A percentile compares a stretch with the other conserved stretches of the same genome.
Conservation (phyloP, 1,139 yeast genomes). For the Arxiozyma bovina region DNA sequence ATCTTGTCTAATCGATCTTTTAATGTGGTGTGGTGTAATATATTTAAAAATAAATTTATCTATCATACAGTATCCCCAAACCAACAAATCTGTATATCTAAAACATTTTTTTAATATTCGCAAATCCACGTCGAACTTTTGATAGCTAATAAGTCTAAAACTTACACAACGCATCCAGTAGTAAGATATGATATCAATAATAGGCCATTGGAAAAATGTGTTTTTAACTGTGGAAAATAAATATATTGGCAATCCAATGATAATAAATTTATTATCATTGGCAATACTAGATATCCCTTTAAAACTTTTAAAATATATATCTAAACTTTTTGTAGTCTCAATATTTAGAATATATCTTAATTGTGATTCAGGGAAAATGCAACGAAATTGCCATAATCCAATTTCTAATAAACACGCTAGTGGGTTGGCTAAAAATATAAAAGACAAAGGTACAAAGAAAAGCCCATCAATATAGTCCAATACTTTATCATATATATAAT, state of each 20-base stretch:
- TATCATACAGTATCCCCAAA: not conserved
- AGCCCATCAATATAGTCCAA: not conserved
- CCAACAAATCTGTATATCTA: not conserved
- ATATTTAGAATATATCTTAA: conserved; percentile 32
- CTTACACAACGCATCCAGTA: not conserved
- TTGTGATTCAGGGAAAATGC: conserved; percentile 29
- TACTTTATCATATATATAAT: not conserved
- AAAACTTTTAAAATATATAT: conserved; percentile 13
- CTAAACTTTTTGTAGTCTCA: conserved; percentile 21
- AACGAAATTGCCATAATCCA: conserved; percentile 15
- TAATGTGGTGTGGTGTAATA: not conserved
- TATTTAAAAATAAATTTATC: not conserved
- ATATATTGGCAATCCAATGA: conserved; percentile 12
- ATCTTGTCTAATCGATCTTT: not conserved
- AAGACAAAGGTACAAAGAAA: conserved; percentile 6
- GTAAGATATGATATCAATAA: not conserved
- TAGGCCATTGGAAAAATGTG: no score
- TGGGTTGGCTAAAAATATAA: conserved; percentile 9
- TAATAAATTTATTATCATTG: conserved; percentile 10
- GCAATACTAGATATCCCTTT: conserved; percentile 16
- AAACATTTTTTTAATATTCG: not conserved
- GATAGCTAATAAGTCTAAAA: not conserved
- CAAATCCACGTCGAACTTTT: not conserved
- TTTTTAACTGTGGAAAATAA: not conserved
- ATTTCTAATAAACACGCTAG: conserved; percentile 10